Conservation (phyloP, 345 rosid species). For the Turnera subulata region DNA sequence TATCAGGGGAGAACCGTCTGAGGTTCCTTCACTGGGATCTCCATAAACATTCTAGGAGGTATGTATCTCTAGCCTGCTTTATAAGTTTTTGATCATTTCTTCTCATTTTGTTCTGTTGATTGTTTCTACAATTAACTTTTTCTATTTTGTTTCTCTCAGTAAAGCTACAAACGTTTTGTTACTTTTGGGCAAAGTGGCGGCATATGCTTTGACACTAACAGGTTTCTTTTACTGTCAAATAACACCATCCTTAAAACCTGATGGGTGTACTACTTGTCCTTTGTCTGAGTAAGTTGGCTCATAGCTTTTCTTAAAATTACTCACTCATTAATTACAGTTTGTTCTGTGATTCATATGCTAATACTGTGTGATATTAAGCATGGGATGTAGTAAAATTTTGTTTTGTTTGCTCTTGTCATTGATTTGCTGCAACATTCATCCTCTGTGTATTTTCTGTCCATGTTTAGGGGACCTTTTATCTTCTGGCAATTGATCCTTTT, state of each 20-base stretch:
- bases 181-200: constrained; percentile 79
- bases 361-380: no score
- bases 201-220: constrained; percentile 67
- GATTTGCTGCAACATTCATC: not conserved
- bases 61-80: constrained; percentile 12
- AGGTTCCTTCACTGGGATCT: constrained; percentile 92
- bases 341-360: no score
- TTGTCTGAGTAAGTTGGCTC: constrained; percentile 58
- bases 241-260: constrained; percentile 56
- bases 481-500: not conserved
- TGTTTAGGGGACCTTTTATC: not conserved
- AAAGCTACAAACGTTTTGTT: constrained; percentile 74
- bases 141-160: constrained; percentile 36
- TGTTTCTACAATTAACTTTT: constrained; percentile 11
- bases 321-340: not conserved
- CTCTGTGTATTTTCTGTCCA: not conserved
- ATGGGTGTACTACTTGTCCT: constrained; percentile 40
- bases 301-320: constrained; percentile 3
- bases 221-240: constrained; percentile 87
- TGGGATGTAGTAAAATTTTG: no score
- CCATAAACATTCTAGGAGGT: constrained; percentile 84
- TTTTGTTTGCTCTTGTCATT: not conserved
- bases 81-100: not conserved
- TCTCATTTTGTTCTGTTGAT: constrained; percentile 1
- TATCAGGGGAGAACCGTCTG: constrained; percentile 68